Evolutionary conservation across 345 rosid species (phyloP).

Genomic region (Pistacia vera): DNA sequence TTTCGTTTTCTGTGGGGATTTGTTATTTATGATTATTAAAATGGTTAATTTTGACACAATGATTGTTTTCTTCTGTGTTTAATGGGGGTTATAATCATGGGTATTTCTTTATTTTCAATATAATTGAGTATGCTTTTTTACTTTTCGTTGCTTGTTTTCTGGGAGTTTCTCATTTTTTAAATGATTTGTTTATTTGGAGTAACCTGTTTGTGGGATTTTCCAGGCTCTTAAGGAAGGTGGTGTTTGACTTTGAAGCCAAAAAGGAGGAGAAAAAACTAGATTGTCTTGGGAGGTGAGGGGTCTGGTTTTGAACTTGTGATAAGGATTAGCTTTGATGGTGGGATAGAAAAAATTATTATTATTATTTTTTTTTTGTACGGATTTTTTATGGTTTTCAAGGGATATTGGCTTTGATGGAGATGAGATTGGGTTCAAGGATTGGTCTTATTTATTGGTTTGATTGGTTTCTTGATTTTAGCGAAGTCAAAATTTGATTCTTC

Average conservation of each 20-base stretch:
- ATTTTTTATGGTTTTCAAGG: conserved; percentile 21
- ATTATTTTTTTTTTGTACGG: background rate
- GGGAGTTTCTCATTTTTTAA: background rate
- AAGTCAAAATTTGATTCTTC: conserved; percentile 22
- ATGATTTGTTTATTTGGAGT: conserved; percentile 34
- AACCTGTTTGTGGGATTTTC: conserved; percentile 37
- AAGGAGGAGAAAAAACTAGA: background rate
- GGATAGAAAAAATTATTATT: conserved; percentile 12
- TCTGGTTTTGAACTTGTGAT: conserved; percentile 23
- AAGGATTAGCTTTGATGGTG: conserved; percentile 14
- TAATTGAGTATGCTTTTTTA: conserved; percentile 12
- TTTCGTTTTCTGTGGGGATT: conserved; percentile 10
- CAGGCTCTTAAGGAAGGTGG: conserved; percentile 59
- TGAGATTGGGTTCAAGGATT: conserved; percentile 31
- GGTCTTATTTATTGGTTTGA: conserved; percentile 35
- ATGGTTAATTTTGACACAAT: conserved; percentile 19
- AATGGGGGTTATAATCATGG: conserved; percentile 29
- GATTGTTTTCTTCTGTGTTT: conserved; percentile 6
- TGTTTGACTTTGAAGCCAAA: conserved; percentile 38
- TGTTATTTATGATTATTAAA: background rate
- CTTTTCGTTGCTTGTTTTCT: background rate
- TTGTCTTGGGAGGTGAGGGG: conserved; percentile 17
- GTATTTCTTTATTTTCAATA: conserved; percentile 20
- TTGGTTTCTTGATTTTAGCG: conserved; percentile 32
- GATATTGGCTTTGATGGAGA: conserved; percentile 27